phyloP scores from a whole-genome alignment of 148 eudicot genomes.

The Amaranthus cruentus region DNA sequence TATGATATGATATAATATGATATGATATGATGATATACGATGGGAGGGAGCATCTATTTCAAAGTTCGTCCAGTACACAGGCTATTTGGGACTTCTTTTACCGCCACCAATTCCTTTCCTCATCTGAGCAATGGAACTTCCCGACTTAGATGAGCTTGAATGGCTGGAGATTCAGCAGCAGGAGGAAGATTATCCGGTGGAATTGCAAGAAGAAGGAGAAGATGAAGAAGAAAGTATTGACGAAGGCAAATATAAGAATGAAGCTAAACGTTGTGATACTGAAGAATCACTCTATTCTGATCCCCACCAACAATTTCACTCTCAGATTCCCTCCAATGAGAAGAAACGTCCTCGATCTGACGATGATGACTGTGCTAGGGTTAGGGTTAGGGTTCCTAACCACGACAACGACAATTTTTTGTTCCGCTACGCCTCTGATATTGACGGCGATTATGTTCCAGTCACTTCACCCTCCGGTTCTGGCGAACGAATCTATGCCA shows the following conservation, averaged over 20 bases:
- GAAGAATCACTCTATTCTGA: conserved; percentile 23
- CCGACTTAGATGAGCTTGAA: conserved; percentile 71
- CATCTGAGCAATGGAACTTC: conserved; percentile 45
- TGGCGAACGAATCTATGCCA: conserved; percentile 81
- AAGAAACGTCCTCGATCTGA: conserved; percentile 48
- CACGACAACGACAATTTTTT: conserved; percentile 36
- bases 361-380: conserved; percentile 26
- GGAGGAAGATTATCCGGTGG: conserved; percentile 29
- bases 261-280: conserved; percentile 19
- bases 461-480: conserved; percentile 65
- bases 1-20: too few species aligned
- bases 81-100: neutral
- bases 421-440: conserved; percentile 63
- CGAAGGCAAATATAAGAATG: conserved; percentile 10
- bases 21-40: too few species aligned
- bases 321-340: conserved; percentile 7
- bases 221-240: neutral
- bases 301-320: conserved; percentile 17
- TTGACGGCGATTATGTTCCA: conserved; percentile 77
- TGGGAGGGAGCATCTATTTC: neutral
- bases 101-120: too few species aligned
- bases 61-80: neutral
- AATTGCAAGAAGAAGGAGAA: neutral
- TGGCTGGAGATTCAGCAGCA: conserved; percentile 73
- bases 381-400: conserved; percentile 11